Base-by-base conservation (phyloP, 352 stramenopile species). In the Pythium brachiatum region DNA sequence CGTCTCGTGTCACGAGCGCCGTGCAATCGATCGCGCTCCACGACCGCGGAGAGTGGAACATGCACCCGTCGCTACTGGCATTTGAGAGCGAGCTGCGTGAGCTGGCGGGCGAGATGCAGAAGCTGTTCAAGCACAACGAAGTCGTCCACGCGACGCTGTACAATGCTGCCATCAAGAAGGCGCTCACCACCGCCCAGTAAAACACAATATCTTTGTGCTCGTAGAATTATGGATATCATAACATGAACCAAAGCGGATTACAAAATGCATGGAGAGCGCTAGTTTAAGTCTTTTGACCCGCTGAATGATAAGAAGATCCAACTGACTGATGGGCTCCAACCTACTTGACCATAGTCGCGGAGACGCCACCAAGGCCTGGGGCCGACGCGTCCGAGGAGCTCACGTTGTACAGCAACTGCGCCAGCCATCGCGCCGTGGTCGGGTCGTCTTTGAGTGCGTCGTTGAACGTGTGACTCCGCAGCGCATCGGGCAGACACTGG, bases 391-490 rank as follows among this genome's bases (percentile, higher is more conserved):
- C 67, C 26, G 34, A 32, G 61, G 61, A 47, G 39, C 66, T 91
- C 62, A 97, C 90, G 76, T 96, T 98, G 78, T 95, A 97, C 68
- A 99, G 72, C 18, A 99, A 80, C 63, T 98, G 92, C 25, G 78
- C 84, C 32, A 99, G 75, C 97, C 97, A 99, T 62, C 97, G 96
- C 62, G 96, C 97, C 16, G 98, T 98, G 2, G 93, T 98, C 18
- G 90, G 78, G 79, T 99, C 97, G 66, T 98, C 96, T 69, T 97
- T 97, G 27, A 99, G 75, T 47, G 83, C 78, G 8, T 89, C 82
- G 20, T 89, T 83, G 74, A 99, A 99, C 34, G 95, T 98, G 74
- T 97, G 87, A 66, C 98, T 97, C 46, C 90, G 81, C 55, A 99
- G 80, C 36, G 92, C 89, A 23, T 96, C 79, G 0, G 97, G 97